Conservation (phyloP, 257 asterid genomes). For the Marsdenia floribunda region DNA sequence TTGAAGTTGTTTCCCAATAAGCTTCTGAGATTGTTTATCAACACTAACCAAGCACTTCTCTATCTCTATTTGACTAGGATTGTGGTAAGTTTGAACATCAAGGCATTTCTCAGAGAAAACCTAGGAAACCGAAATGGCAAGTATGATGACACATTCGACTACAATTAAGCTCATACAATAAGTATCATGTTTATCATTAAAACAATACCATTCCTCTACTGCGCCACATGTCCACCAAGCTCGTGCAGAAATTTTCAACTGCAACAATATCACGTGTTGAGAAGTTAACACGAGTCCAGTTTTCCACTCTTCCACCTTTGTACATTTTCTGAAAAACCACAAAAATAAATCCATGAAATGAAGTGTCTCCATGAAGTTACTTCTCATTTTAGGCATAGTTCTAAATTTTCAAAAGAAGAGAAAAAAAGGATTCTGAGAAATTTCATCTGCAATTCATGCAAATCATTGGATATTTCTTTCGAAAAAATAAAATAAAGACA, state of each 20-base stretch:
- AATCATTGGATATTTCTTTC: no score
- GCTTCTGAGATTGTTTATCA: constrained; percentile 9
- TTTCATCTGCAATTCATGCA: neutral
- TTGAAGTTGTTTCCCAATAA: constrained; percentile 33
- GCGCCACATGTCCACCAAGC: constrained; percentile 49
- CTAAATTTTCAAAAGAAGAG: no score
- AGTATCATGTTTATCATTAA: neutral
- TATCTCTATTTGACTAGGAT: constrained; percentile 17
- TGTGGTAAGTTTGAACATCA: constrained; percentile 17
- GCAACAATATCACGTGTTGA: constrained; percentile 21
- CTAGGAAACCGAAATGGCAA: constrained; percentile 27
- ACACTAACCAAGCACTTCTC: constrained; percentile 42
- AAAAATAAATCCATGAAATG: neutral
- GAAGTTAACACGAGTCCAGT: constrained; percentile 65
- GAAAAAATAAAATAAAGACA: neutral
- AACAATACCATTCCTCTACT: constrained; percentile 77
- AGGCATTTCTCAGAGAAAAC: constrained; percentile 24
- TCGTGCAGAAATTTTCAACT: constrained; percentile 25
- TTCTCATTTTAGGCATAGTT: no score
- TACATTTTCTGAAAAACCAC: constrained; percentile 56
- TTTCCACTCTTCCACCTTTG: constrained; percentile 47
- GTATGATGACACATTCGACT: neutral
- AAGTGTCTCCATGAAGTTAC: no score
- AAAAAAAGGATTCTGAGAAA: neutral
- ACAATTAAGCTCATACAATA: neutral